phyloP scores from a whole-genome alignment of 345 rosid genomes.

The Eutrema heterophyllum region DNA sequence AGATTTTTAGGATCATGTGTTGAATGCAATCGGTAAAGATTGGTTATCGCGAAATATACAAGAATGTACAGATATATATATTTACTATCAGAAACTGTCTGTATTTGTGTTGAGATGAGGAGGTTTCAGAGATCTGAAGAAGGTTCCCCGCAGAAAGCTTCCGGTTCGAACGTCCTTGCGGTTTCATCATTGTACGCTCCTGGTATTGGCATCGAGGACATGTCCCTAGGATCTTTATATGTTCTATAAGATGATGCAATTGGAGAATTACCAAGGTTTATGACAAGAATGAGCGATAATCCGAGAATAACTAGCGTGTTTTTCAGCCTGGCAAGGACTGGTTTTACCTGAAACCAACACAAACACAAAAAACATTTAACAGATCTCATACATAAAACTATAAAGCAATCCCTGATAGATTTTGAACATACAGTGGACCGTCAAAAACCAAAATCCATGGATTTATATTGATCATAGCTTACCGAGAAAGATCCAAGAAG shows the following conservation, averaged over 20 bases:
- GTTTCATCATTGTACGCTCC: constrained; percentile 77
- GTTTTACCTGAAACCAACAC: constrained; percentile 63
- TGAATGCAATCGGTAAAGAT: neutral
- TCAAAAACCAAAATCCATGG: neutral
- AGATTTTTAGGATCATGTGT: neutral
- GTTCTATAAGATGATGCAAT: constrained; percentile 28
- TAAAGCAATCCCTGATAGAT: neutral
- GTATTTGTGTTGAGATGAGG: neutral
- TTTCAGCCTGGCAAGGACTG: constrained; percentile 70
- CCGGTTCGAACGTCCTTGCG: constrained; percentile 80
- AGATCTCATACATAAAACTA: neutral
- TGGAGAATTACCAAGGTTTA: constrained; percentile 44
- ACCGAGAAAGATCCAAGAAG: constrained; percentile 89
- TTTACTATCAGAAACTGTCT: neutral
- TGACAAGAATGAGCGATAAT: constrained; percentile 49
- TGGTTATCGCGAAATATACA: neutral
- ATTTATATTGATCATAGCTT: constrained; percentile 12
- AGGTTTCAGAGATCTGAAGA: constrained; percentile 21
- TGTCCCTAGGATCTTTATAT: constrained; percentile 30
- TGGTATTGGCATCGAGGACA: constrained; percentile 45
- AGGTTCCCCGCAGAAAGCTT: constrained; percentile 83
- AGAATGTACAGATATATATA: constrained; percentile 18
- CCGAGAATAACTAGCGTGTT: constrained; percentile 74
- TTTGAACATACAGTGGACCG: neutral
- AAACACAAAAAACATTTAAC: neutral